A percentile compares a stretch with the other conserved stretches of the same genome.
phyloP scores from a whole-genome alignment of 1,139 yeast species.

The Debaryomyces robertsiae region DNA sequence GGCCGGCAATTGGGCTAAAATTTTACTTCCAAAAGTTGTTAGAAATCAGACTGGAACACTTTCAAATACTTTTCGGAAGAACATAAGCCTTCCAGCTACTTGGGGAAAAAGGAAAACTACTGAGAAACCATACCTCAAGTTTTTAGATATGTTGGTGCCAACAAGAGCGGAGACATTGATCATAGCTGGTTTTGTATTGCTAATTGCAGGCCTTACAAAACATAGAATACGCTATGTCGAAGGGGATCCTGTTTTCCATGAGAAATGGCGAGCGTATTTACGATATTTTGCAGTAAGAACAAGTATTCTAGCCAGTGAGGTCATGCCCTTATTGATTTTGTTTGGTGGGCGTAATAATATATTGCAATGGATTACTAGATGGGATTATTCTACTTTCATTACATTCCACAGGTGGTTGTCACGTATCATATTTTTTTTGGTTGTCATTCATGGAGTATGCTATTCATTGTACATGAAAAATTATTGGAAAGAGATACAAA shows the following conservation, averaged over 20 bases:
- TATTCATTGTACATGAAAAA: conserved; percentile 25
- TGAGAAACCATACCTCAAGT: conserved; percentile 27
- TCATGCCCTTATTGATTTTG: conserved; percentile 53
- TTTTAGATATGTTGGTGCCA: conserved; percentile 52
- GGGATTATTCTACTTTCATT: conserved; percentile 62
- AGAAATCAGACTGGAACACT: conserved; percentile 25
- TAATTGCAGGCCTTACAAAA: conserved; percentile 42
- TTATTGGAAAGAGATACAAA: conserved; percentile 4
- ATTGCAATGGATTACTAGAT: conserved; percentile 56
- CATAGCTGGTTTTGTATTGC: conserved; percentile 46
- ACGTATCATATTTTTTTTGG: conserved; percentile 43
- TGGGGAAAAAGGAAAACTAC: conserved; percentile 27
- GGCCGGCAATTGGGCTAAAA: conserved; percentile 36
- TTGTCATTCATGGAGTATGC: conserved; percentile 41
- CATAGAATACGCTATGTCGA: conserved; percentile 25
- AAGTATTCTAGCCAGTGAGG: conserved; percentile 56
- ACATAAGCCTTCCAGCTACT: conserved; percentile 34
- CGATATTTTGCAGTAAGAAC: conserved; percentile 56
- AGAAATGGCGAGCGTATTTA: conserved; percentile 21
- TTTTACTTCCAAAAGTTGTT: conserved; percentile 25
- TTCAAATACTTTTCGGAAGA: conserved; percentile 28
- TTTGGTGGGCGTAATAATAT: conserved; percentile 68
- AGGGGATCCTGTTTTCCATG: conserved; percentile 33
- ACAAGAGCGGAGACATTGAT: conserved; percentile 62
- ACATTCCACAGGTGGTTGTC: conserved; percentile 64